phyloP scores from a whole-genome alignment of 345 rosid genomes.

The Sonneratia caseolaris region DNA sequence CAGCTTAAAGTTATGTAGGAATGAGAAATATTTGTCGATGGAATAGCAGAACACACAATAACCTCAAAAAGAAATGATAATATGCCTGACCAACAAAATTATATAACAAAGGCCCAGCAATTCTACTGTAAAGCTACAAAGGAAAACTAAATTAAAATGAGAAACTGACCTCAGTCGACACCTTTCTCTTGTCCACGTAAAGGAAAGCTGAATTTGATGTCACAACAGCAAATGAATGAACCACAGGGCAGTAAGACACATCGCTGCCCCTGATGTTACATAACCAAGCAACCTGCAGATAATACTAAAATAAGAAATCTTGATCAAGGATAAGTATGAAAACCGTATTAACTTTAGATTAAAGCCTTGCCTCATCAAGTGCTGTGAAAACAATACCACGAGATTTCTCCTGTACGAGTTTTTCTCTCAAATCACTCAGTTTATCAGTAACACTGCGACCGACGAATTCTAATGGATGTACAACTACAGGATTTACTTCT shows the following conservation, averaged over 20 bases:
- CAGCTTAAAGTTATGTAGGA: background rate
- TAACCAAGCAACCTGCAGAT: slow-evolving; percentile 92
- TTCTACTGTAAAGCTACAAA: background rate
- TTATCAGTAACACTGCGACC: slow-evolving; percentile 62
- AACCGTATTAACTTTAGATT: background rate
- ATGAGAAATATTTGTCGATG: background rate
- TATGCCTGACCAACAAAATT: background rate
- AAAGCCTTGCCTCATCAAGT: slow-evolving; percentile 67
- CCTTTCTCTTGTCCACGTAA: slow-evolving; percentile 71
- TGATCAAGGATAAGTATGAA: background rate
- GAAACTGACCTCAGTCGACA: slow-evolving; percentile 50
- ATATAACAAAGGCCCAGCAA: background rate
- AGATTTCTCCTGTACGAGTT: slow-evolving; percentile 43
- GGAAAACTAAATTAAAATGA: background rate
- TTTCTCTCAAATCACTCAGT: slow-evolving; percentile 52
- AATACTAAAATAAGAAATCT: slow-evolving; percentile 3
- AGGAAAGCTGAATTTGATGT: slow-evolving; percentile 58
- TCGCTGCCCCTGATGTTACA: slow-evolving; percentile 90
- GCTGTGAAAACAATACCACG: slow-evolving; percentile 60
- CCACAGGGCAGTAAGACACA: slow-evolving; percentile 84
- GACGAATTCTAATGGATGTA: slow-evolving; percentile 64
- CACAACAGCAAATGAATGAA: slow-evolving; percentile 85
- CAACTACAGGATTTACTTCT: slow-evolving; percentile 44
- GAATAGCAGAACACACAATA: background rate
- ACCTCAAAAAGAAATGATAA: background rate